Evolutionary conservation across 1,139 yeast species (phyloP), one percentile per base, ranked within the genome.

Genomic region (Ogataea hybrid): DNA sequence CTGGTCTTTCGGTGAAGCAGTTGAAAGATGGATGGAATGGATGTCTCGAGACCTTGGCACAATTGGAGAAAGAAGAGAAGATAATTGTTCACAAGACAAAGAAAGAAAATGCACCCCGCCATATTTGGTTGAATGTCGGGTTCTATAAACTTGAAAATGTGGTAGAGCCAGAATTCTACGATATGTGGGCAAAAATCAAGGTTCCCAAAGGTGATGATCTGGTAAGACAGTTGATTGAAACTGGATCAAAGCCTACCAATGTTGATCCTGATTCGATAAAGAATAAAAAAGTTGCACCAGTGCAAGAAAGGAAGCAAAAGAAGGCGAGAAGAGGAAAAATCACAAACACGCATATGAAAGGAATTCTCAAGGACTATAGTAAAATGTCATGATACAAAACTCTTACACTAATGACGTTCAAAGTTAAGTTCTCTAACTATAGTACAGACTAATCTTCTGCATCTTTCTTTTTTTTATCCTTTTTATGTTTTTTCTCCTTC

Each of bases 11-110:
- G 0, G 96, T 92, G 23, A 87, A 87, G 58, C 96, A 90, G 57
- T 71, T 94, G 46, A 84, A 82, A 57, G 99, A 94, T 60, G 98
- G 98, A 16, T 94, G 99, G 99, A 77, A 85, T 39, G 95, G 90
- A n/a, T 90, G 96, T 61, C 63, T 84, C 35, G 79, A 77, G 6
- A 85, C 94, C 0, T 79, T 92, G 22, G 80, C 81, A 37, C 81
- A 83, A 53, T 68, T 92, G 34, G 97, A 92, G 59, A 72, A 74
- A 42, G 82, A 84, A 42, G 77, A 84, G 47, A 83, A 85, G 53
- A 80, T 90, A 31, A 71, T 92, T 33, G 96, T 92, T 3, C 69
- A 88, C 52, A 75, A 96, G 44, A 88, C 95, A 33, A 89, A 90
- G 58, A 92, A 94, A 70, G 98, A 92, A 56, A 88, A 86, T 59